Conservation (phyloP, 2,329 filamentous ascomycete species). For the Curvularia lunata region DNA sequence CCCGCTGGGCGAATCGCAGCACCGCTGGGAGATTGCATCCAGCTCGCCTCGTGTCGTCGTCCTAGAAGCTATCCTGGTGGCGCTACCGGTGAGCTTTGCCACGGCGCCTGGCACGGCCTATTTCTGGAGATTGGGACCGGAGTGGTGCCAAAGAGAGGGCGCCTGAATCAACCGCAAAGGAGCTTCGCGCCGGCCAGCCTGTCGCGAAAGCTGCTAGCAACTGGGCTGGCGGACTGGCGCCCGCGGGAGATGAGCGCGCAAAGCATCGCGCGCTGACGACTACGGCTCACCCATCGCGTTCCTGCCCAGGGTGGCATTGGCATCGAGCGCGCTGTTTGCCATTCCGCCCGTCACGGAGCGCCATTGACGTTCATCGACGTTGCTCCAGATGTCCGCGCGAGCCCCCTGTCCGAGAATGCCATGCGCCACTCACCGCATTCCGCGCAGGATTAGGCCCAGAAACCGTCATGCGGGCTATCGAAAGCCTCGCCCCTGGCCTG, state of each 20-base stretch:
- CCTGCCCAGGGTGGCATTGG: not conserved
- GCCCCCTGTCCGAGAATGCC: not conserved
- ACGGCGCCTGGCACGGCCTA: slow-evolving; percentile 14
- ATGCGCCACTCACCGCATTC: not conserved
- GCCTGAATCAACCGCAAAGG: slow-evolving; percentile 13
- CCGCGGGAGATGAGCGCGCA: not conserved
- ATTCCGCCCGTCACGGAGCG: not conserved
- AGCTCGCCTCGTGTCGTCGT: slow-evolving; percentile 19
- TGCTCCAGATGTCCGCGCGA: not conserved
- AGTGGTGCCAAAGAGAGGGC: slow-evolving; percentile 6
- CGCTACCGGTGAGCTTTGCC: slow-evolving; percentile 16
- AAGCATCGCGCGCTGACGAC: not conserved
- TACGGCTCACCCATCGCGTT: not conserved
- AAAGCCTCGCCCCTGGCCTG: not conserved
- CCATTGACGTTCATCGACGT: not conserved
- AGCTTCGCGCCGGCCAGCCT: slow-evolving; percentile 7
- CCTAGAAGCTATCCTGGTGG: slow-evolving; percentile 18
- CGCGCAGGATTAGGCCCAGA: slow-evolving; percentile 4
- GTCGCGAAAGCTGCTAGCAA: too few relatives aligned
- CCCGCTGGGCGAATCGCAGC: slow-evolving; percentile 21
- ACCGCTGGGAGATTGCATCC: slow-evolving; percentile 17
- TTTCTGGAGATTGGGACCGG: slow-evolving; percentile 19
- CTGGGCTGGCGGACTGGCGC: not conserved
- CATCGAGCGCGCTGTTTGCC: not conserved
- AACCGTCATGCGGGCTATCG: slow-evolving; percentile 3